Conservation (phyloP, 441 rosid genomes). For the Syzygium syzygioides region DNA sequence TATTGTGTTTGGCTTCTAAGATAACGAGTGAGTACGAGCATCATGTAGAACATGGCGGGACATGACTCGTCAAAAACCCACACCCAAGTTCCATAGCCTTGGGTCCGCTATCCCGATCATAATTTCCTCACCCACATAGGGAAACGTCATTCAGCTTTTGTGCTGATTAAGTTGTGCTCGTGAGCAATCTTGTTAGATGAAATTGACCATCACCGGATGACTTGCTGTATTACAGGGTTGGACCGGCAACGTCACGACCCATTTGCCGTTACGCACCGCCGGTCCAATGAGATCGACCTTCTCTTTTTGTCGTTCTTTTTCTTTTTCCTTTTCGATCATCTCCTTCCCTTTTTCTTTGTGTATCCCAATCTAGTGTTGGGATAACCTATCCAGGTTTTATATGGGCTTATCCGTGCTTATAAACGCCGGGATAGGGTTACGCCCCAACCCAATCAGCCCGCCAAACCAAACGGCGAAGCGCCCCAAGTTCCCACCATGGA, state of each 20-base stretch:
- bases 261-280: accelerated
- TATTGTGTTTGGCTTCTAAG: too few species aligned
- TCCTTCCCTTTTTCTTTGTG: background rate
- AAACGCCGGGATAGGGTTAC: background rate
- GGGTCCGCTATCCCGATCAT: too few species aligned
- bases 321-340: background rate
- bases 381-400: background rate
- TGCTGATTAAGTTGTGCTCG: too few species aligned
- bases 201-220: too few species aligned
- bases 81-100: too few species aligned
- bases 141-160: too few species aligned
- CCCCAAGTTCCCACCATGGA: background rate
- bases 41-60: too few species aligned
- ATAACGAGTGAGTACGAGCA: background rate
- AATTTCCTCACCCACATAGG: too few species aligned
- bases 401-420: background rate
- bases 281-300: background rate
- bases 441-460: background rate
- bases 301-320: too few species aligned
- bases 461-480: background rate
- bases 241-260: accelerated
- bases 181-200: too few species aligned
- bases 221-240: accelerated
- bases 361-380: background rate
- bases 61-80: background rate